These are phyloP conservation scores for Pistacia integerrima DNA, from an alignment of 345 rosid genomes.

Conservation along the genomic window DNA sequence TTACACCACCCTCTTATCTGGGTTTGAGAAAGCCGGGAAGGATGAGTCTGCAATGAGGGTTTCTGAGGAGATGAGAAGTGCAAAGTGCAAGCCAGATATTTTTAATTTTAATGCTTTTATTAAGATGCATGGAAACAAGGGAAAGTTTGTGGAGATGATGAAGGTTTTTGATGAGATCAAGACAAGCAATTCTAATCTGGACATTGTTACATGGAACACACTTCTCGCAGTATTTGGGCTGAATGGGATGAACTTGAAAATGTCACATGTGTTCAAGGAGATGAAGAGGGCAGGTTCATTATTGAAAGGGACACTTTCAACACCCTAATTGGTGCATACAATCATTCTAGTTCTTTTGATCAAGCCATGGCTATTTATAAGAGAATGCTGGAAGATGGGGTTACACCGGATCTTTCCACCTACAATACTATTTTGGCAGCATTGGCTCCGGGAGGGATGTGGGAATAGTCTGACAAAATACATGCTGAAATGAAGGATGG, in stretches of 20 bases:
- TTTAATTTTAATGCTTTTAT: constrained; percentile 95
- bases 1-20: constrained; percentile 89
- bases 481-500: constrained; percentile 78
- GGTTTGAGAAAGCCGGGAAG: constrained; percentile 85
- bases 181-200: constrained; percentile 56
- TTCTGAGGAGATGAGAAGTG: constrained; percentile 79
- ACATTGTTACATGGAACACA: constrained; percentile 96
- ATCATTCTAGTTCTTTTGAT: constrained; percentile 82
- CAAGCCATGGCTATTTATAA: constrained; percentile 84
- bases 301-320: constrained; percentile 94
- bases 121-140: constrained; percentile 91
- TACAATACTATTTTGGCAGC: constrained; percentile 93
- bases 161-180: constrained; percentile 86
- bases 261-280: constrained; percentile 88
- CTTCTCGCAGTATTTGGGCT: constrained; percentile 90
- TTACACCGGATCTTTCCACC: constrained; percentile 83
- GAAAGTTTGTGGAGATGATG: constrained; percentile 90
- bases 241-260: constrained; percentile 85
- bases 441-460: constrained; percentile 91
- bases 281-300: constrained; percentile 95
- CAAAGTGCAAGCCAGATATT: constrained; percentile 79
- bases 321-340: constrained; percentile 85
- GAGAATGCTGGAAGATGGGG: constrained; percentile 87
- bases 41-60: constrained; percentile 74
- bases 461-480: constrained; percentile 91